Evolutionary conservation across 73 alveolate genomes (phyloP).

Genomic region (Symbiodinium pilosum): DNA sequence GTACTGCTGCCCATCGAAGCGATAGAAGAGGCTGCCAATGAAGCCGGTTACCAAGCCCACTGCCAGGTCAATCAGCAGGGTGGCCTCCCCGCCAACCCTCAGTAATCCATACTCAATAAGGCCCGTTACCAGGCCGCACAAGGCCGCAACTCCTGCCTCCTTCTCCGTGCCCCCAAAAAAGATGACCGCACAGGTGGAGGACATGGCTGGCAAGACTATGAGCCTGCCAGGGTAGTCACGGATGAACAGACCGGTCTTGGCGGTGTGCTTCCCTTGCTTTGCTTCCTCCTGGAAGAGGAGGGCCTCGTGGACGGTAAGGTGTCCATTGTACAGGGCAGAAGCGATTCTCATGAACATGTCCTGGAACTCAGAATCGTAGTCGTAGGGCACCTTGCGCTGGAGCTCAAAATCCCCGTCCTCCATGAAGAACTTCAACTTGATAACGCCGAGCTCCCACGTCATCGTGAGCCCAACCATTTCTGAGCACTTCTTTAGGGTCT

Average conservation of each 20-base stretch:
- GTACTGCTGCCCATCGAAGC: background rate
- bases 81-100: conserved; percentile 90
- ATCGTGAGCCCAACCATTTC: conserved; percentile 80
- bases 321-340: conserved; percentile 69
- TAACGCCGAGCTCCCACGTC: conserved; percentile 90
- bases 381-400: conserved; percentile 93
- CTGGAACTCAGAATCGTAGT: conserved; percentile 94
- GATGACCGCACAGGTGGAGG: conserved; percentile 93
- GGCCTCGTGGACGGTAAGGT: conserved; percentile 82
- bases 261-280: conserved; percentile 87
- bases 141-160: conserved; percentile 87
- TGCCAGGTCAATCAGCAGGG: conserved; percentile 45
- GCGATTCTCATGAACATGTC: conserved; percentile 91
- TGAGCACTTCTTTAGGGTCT: conserved; percentile 60
- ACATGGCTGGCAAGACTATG: conserved; percentile 81
- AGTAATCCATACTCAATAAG: conserved; percentile 39
- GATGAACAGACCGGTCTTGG: conserved; percentile 67
- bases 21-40: conserved; percentile 52
- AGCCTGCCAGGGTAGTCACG: conserved; percentile 88
- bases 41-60: conserved; percentile 56
- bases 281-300: conserved; percentile 72
- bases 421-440: conserved; percentile 94
- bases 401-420: conserved; percentile 93
- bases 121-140: conserved; percentile 62
- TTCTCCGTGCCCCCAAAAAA: conserved; percentile 49